These are phyloP conservation scores for Nymphaea thermarum DNA, from an alignment of 164 flowering plant genomes.

Conservation along the genomic window DNA sequence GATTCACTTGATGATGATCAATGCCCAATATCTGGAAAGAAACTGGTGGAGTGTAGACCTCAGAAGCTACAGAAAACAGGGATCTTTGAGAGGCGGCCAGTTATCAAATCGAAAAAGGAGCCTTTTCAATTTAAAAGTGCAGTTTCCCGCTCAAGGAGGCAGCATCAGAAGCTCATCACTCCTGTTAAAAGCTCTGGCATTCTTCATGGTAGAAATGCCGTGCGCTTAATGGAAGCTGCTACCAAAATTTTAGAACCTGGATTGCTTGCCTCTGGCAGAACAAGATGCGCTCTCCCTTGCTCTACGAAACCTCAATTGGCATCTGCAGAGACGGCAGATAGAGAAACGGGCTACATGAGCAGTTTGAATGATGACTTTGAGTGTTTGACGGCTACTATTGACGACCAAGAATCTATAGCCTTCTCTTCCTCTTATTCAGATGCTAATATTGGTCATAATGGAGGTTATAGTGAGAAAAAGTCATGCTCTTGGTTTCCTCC, in stretches of 20 bases:
- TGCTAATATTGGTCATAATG: neutral
- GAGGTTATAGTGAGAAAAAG: neutral
- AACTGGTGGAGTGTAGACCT: slow-evolving; percentile 45
- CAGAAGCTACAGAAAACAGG: slow-evolving; percentile 82
- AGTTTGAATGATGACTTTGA: neutral
- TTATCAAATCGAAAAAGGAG: slow-evolving; percentile 57
- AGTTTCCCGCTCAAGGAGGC: slow-evolving; percentile 47
- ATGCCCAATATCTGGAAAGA: slow-evolving; percentile 22
- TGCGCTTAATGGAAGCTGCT: slow-evolving; percentile 79
- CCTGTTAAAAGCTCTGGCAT: slow-evolving; percentile 64
- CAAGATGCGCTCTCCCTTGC: slow-evolving; percentile 49
- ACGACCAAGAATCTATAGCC: slow-evolving; percentile 11
- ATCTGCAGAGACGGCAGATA: slow-evolving; percentile 11
- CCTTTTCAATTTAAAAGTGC: slow-evolving; percentile 55
- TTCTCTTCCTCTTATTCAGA: slow-evolving; percentile 15
- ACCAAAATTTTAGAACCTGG: slow-evolving; percentile 79
- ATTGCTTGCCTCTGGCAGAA: slow-evolving; percentile 49
- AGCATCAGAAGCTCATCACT: slow-evolving; percentile 45
- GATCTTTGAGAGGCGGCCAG: slow-evolving; percentile 33
- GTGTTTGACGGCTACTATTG: slow-evolving; percentile 10
- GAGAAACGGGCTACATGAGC: slow-evolving; percentile 4
- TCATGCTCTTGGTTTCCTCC: neutral
- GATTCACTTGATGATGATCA: slow-evolving; percentile 10
- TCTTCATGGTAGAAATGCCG: slow-evolving; percentile 30
- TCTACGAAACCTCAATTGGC: slow-evolving; percentile 15